Conservation (phyloP, 805 yeast species). For the Zygosaccharomyces lentus region DNA sequence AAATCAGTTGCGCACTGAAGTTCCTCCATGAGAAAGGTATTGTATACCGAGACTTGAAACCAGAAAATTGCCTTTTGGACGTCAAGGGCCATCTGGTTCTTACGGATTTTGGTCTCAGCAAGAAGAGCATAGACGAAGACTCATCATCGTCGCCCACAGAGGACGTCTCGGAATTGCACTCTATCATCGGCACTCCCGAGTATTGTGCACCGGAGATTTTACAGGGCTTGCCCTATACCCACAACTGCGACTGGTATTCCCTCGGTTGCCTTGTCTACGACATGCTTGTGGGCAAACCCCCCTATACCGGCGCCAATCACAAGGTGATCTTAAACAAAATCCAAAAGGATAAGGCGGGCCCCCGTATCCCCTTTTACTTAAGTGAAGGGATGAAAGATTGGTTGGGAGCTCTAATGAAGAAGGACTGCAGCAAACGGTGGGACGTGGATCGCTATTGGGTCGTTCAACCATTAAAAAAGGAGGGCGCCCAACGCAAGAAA, state of each 20-base stretch:
- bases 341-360: conserved; percentile 49
- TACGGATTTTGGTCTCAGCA: conserved; percentile 81
- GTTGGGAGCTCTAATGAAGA: conserved; percentile 57
- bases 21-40: conserved; percentile 79
- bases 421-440: conserved; percentile 63
- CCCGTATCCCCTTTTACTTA: conserved; percentile 68
- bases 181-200: conserved; percentile 45
- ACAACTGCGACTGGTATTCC: conserved; percentile 88
- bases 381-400: conserved; percentile 79
- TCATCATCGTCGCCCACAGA: conserved; percentile 9
- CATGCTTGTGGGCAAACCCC: conserved; percentile 81
- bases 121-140: conserved; percentile 29
- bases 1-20: conserved; percentile 68
- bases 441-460: conserved; percentile 53
- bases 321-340: conserved; percentile 74
- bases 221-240: conserved; percentile 71
- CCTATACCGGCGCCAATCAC: conserved; percentile 79
- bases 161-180: conserved; percentile 33
- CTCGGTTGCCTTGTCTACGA: conserved; percentile 78
- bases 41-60: conserved; percentile 83
- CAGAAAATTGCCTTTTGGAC: conserved; percentile 81
- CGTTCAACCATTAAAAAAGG: conserved; percentile 16
- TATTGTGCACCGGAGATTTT: conserved; percentile 83
- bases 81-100: conserved; percentile 68
- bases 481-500: conserved; percentile 17